Percentiles rank a stretch among this genome's conserved stretches.
Conservation (phyloP, 371 early-diverging fungal species). For the Rhizopus delemar region DNA sequence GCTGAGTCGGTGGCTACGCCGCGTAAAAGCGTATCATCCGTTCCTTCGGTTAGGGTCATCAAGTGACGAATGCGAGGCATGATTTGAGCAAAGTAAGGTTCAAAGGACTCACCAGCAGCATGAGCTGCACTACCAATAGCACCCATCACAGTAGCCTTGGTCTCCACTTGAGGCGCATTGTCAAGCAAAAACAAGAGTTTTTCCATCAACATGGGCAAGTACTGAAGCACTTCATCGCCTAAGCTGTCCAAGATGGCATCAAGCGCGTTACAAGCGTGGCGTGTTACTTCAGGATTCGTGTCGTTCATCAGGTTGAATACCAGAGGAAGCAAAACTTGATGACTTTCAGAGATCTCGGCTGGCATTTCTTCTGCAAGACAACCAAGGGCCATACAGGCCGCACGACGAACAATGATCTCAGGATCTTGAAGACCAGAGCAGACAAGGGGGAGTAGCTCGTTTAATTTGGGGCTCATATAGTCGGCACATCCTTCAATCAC, state of each 20-base stretch:
- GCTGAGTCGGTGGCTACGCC: constrained; percentile 87
- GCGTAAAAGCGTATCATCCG: constrained; percentile 75
- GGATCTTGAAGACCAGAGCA: constrained; percentile 79
- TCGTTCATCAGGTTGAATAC: constrained; percentile 83
- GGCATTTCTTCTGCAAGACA: constrained; percentile 81
- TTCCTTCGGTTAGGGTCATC: constrained; percentile 69
- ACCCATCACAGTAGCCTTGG: constrained; percentile 73
- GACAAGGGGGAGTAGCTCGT: constrained; percentile 75
- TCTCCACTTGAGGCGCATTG: constrained; percentile 58
- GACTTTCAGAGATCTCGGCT: constrained; percentile 76
- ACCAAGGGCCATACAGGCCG: constrained; percentile 86
- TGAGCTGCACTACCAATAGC: constrained; percentile 90
- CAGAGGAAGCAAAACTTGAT: constrained; percentile 78
- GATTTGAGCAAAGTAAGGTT: constrained; percentile 79
- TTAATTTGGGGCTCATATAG: constrained; percentile 70
- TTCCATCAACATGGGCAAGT: constrained; percentile 81
- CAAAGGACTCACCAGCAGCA: constrained; percentile 73
- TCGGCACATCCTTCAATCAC: constrained; percentile 86
- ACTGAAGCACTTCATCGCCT: constrained; percentile 76
- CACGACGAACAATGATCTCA: constrained; percentile 76
- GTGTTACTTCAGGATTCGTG: constrained; percentile 67
- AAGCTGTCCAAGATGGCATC: constrained; percentile 86
- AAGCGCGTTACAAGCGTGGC: constrained; percentile 81
- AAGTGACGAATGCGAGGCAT: constrained; percentile 69
- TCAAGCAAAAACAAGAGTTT: constrained; percentile 74